Evolutionary conservation across 2,329 filamentous ascomycete genomes (phyloP), one percentile per base, ranked within the genome.

Genomic region (Cercospora citrullina): DNA sequence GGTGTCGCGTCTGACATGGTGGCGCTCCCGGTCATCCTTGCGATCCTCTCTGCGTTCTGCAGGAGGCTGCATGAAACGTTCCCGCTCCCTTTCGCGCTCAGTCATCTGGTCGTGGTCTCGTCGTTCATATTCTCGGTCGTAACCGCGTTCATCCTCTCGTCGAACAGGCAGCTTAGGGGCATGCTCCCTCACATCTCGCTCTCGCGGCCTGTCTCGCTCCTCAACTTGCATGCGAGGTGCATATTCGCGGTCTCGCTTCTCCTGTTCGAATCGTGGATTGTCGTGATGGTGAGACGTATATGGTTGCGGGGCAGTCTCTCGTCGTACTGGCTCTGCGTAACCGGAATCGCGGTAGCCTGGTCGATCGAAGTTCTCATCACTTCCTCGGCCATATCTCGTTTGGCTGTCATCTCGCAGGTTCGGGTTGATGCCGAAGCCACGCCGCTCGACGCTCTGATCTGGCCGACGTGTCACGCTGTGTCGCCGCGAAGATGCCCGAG

Each of bases 341-440:
- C 69, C 75, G 31, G 75, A 73, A 59, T 77, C 76, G 16, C 73
- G 65, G 57, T 74, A 70, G 6, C 79, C 75, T 60, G 78, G 75
- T 33, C 78, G 78, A 63, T 82, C 79, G 33, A 81, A 75, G n/a
- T 76, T 76, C 48, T 81, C 79, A 64, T 83, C 81, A 60, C 77
- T 79, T n/a, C 73, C 74, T 31, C 76, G 70, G 70, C 68, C 70
- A 73, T 78, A 28, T 64, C 74, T 64, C 51, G 71, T 68, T 76
- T 74, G 68, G 42, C 70, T 72, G 18, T 71, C 70, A 33, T 61
- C 60, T 45, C 70, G 63, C 26, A 65, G 62, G 31, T 69, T 68
- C 9, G 66, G 55, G n/a, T 68, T 62, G 21, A 84, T 84, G 63
- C 83, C 83, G 66, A 85, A 85, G 6, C 83, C 83, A 65, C 83